phyloP scores from a whole-genome alignment of 2,329 filamentous ascomycete genomes.

The Neofusicoccum ribis region DNA sequence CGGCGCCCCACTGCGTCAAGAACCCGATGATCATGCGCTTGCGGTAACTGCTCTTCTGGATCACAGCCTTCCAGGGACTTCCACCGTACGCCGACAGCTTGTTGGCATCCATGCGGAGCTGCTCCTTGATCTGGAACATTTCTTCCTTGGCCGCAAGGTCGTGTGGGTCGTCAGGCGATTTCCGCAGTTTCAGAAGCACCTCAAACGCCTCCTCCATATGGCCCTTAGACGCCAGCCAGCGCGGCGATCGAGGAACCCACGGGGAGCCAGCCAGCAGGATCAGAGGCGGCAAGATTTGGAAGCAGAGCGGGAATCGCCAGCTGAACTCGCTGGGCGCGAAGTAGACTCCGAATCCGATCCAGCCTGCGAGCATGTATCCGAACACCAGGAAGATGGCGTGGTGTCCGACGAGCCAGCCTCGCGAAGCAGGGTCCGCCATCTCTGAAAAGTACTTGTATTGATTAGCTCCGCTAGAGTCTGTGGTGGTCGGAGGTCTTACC shows the following conservation, averaged over 20 bases:
- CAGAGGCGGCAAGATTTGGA: conserved; percentile 43
- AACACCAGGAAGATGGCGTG: conserved; percentile 50
- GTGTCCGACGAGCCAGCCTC: conserved; percentile 45
- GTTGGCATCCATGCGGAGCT: conserved; percentile 28
- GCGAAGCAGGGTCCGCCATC: conserved; percentile 41
- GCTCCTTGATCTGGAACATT: conserved; percentile 49
- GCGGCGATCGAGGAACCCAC: conserved; percentile 49
- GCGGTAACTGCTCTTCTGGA: conserved; percentile 30
- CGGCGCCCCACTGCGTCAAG: conserved; percentile 53
- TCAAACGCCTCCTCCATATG: conserved; percentile 47
- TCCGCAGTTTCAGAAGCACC: conserved; percentile 44
- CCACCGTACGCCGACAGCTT: conserved; percentile 22
- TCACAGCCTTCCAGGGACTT: conserved; percentile 22
- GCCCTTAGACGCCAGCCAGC: conserved; percentile 53
- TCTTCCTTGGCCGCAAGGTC: conserved; percentile 49
- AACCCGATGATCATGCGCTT: conserved; percentile 54
- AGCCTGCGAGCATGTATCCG: conserved; percentile 47
- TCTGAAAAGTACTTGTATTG: conserved; percentile 42
- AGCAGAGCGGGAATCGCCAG: conserved; percentile 48
- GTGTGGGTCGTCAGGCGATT: conserved; percentile 40
- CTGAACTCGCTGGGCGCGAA: conserved; percentile 45
- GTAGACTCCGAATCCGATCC: conserved; percentile 49
- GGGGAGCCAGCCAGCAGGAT: conserved; percentile 43
- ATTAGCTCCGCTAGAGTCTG: neutral
- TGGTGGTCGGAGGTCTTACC: neutral